Conservation (phyloP, 768 basidiomycete genomes). For the Lentinula boryana region DNA sequence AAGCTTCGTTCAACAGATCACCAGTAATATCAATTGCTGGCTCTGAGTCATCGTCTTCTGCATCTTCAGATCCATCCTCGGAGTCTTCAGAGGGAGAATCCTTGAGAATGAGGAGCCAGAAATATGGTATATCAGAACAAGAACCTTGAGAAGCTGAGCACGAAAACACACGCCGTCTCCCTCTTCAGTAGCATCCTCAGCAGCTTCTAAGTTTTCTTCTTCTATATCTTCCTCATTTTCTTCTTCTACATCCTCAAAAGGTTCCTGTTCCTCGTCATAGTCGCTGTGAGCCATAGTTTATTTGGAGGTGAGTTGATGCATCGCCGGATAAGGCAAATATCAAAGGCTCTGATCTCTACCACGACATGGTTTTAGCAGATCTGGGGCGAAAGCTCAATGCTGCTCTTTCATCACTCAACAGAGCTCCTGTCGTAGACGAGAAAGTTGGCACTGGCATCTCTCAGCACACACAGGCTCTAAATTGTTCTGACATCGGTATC, state of each 20-base stretch:
- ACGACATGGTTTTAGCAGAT: slow-evolving; percentile 90
- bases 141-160: neutral
- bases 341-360: slow-evolving; percentile 11
- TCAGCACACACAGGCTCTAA: neutral
- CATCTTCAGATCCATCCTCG: slow-evolving; percentile 24
- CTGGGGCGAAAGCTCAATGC: slow-evolving; percentile 91
- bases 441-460: slow-evolving; percentile 45
- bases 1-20: slow-evolving; percentile 18
- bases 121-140: slow-evolving; percentile 8
- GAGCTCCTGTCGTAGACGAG: slow-evolving; percentile 85
- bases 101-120: slow-evolving; percentile 19
- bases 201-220: slow-evolving; percentile 52
- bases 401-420: slow-evolving; percentile 84
- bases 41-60: slow-evolving; percentile 48
- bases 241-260: slow-evolving; percentile 52
- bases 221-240: slow-evolving; percentile 45
- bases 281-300: slow-evolving; percentile 46
- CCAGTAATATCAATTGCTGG: slow-evolving; percentile 23
- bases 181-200: slow-evolving; percentile 60
- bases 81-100: slow-evolving; percentile 47
- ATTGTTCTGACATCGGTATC: slow-evolving; percentile 4
- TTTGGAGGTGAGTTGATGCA: neutral
- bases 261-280: slow-evolving; percentile 50
- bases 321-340: neutral
- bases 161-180: slow-evolving; percentile 58